Evolutionary conservation across 176 grass and related monocot genomes (phyloP).

Genomic region (Aegilops bicornis): DNA sequence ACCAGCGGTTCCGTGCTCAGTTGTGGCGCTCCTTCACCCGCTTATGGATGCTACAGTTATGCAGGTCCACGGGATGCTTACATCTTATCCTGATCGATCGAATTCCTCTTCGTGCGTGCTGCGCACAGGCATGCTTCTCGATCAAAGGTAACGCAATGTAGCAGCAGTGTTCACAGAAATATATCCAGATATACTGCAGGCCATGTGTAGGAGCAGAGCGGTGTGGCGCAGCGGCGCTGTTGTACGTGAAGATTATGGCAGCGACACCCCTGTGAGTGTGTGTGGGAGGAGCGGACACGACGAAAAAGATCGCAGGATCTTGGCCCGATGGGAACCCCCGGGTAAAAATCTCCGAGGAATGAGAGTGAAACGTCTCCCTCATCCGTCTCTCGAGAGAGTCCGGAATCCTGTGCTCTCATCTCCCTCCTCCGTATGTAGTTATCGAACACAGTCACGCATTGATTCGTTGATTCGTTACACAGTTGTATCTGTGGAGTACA

Average conservation of each 20-base stretch:
- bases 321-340: conserved; percentile 6
- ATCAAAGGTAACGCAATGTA: background rate
- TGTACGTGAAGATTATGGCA: conserved; percentile 16
- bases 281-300: background rate
- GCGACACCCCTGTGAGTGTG: background rate
- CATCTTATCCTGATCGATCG: background rate
- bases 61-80: background rate
- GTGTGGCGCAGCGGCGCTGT: conserved; percentile 5
- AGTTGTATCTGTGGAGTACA: background rate
- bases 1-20: background rate
- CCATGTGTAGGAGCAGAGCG: background rate
- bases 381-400: background rate
- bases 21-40: background rate
- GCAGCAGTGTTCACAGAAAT: background rate
- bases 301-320: conserved; percentile 17
- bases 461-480: background rate
- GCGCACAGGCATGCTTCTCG: background rate
- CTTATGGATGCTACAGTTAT: background rate
- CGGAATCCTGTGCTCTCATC: background rate
- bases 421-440: background rate
- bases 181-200: background rate
- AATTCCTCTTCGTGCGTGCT: background rate
- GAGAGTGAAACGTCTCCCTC: background rate
- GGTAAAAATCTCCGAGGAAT: background rate
- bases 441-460: conserved; percentile 20